phyloP scores from a whole-genome alignment of 1,284 basidiomycete genomes.

The Phlebopus sp. region DNA sequence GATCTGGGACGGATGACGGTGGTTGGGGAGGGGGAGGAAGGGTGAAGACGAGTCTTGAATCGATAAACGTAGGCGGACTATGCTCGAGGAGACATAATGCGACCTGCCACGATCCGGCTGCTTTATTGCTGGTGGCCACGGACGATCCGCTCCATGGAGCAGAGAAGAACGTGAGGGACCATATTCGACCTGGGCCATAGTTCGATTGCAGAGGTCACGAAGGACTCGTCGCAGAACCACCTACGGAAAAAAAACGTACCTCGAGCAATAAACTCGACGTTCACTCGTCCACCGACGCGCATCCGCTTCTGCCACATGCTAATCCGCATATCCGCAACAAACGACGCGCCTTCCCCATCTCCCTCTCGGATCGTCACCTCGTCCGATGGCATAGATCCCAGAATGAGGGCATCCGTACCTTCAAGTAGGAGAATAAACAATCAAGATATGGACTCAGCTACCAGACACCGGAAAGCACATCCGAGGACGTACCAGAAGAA shows the following conservation, averaged over 20 bases:
- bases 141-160: conserved; percentile 17
- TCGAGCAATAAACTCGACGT: conserved; percentile 65
- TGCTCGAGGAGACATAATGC: conserved; percentile 52
- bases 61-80: conserved; percentile 59
- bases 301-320: conserved; percentile 67
- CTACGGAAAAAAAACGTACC: conserved; percentile 46
- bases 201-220: neutral
- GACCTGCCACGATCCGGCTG: conserved; percentile 48
- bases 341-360: conserved; percentile 48
- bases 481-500: conserved; percentile 11
- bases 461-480: neutral
- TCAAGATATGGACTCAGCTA: no score
- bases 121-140: conserved; percentile 1
- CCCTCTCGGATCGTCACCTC: conserved; percentile 50
- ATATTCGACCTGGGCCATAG: conserved; percentile 53
- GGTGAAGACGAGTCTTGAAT: conserved; percentile 54
- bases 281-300: conserved; percentile 54
- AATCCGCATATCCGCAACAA: conserved; percentile 53
- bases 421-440: conserved; percentile 16
- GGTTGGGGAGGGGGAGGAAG: conserved; percentile 30
- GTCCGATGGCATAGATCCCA: conserved; percentile 54
- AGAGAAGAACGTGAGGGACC: conserved; percentile 54
- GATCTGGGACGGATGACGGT: conserved; percentile 11
- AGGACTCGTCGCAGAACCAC: neutral
- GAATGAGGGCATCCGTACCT: conserved; percentile 55